These are phyloP conservation scores for Colletotrichum lentis DNA, from an alignment of 2,329 filamentous ascomycete genomes.

Conservation along the genomic window DNA sequence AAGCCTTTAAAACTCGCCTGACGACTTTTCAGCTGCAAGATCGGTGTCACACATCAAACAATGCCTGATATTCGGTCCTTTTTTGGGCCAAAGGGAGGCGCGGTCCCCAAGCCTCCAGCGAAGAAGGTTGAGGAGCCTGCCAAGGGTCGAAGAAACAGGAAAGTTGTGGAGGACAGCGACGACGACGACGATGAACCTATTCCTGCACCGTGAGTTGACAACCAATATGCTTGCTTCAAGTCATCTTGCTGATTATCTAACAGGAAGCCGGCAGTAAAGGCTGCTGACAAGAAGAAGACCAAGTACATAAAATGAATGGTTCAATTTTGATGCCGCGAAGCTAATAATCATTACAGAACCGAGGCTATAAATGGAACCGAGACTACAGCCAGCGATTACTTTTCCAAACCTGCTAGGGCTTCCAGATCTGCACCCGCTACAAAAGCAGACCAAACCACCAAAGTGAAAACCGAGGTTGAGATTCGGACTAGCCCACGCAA, in stretches of 20 bases:
- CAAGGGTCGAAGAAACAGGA: constrained; percentile 63
- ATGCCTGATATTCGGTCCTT: constrained; percentile 96
- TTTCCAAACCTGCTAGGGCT: constrained; percentile 56
- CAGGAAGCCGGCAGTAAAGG: constrained; percentile 29
- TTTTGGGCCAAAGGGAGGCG: constrained; percentile 79
- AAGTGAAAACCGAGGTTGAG: constrained; percentile 53
- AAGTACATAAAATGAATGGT: constrained; percentile 50
- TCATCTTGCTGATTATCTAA: not conserved
- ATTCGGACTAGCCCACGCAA: constrained; percentile 63
- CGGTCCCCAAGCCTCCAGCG: constrained; percentile 58
- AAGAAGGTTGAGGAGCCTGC: constrained; percentile 57
- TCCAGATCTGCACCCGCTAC: constrained; percentile 51
- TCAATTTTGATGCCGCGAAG: constrained; percentile 17
- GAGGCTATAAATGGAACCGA: constrained; percentile 58
- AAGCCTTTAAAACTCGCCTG: not conserved
- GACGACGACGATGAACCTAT: constrained; percentile 74
- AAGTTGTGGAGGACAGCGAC: constrained; percentile 82
- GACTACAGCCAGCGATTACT: constrained; percentile 67
- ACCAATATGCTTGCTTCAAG: not conserved
- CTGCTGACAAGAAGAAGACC: constrained; percentile 63
- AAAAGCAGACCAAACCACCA: constrained; percentile 52
- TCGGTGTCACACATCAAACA: constrained; percentile 23
- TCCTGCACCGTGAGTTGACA: constrained; percentile 35
- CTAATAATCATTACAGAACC: constrained; percentile 44
- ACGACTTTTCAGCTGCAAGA: not conserved